These are phyloP conservation scores for Citrus australasica DNA, from an alignment of 345 rosid genomes.

Conservation along the genomic window DNA sequence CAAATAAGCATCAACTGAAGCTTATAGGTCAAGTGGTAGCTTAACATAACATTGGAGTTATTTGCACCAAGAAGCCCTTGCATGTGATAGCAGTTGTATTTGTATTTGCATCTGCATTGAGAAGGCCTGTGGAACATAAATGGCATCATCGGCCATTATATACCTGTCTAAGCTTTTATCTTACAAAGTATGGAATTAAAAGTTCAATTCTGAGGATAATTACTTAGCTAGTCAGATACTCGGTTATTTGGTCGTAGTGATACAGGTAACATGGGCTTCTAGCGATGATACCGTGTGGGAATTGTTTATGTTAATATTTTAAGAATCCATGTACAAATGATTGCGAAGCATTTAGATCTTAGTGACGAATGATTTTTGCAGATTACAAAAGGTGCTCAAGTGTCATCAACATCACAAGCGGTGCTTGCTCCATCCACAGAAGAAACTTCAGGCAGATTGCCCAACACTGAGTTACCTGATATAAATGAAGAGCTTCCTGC, in stretches of 20 bases:
- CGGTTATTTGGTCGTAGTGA: not conserved
- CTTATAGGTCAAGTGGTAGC: not conserved
- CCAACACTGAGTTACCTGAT: constrained; percentile 40
- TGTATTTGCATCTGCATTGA: not conserved
- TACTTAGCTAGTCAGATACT: not conserved
- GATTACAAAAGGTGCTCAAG: constrained; percentile 19
- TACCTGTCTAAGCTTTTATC: not conserved
- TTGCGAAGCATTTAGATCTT: not conserved
- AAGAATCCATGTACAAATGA: not conserved
- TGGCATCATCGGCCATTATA: not conserved
- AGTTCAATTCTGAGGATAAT: not conserved
- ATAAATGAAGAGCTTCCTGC: constrained; percentile 44
- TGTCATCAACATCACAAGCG: constrained; percentile 12
- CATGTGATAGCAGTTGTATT: not conserved
- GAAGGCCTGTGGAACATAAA: not conserved
- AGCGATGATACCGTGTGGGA: not conserved
- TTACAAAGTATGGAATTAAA: not conserved
- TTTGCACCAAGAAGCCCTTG: not conserved
- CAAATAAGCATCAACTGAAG: not conserved
- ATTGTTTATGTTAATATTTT: not conserved
- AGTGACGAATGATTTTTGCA: constrained; percentile 18
- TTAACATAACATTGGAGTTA: not conserved
- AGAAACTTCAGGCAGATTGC: constrained; percentile 14
- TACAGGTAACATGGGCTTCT: not conserved
- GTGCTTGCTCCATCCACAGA: constrained; percentile 24